phyloP scores from a whole-genome alignment of 352 stramenopile species.

The Halophytophthora batemanensis region DNA sequence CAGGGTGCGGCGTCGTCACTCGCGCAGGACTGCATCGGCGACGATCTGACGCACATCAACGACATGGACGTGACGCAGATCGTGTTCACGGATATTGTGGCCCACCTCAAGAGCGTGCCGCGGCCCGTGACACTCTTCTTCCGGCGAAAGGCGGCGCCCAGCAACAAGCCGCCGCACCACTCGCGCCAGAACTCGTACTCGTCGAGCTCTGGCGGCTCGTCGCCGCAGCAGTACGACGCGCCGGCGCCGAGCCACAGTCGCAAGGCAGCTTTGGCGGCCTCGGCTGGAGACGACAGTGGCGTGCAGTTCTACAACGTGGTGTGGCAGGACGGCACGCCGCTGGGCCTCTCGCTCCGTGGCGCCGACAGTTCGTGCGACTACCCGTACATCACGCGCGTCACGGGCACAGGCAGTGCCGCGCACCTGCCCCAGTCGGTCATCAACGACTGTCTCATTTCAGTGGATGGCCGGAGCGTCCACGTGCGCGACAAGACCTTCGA shows the following conservation, averaged over 20 bases:
- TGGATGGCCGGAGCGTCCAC: slow-evolving; percentile 80
- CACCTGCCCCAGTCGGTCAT: slow-evolving; percentile 74
- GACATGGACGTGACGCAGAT: slow-evolving; percentile 77
- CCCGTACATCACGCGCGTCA: slow-evolving; percentile 86
- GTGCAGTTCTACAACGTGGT: slow-evolving; percentile 82
- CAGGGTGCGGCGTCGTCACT: slow-evolving; percentile 69
- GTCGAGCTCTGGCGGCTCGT: slow-evolving; percentile 31
- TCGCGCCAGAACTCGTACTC: slow-evolving; percentile 33
- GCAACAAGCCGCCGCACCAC: slow-evolving; percentile 14
- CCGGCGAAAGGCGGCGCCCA: slow-evolving; percentile 31
- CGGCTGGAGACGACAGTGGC: slow-evolving; percentile 26
- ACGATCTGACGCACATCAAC: slow-evolving; percentile 85
- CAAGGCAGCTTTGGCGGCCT: slow-evolving; percentile 19
- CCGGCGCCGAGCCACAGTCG: slow-evolving; percentile 35
- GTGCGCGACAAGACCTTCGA: slow-evolving; percentile 82
- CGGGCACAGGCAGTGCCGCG: slow-evolving; percentile 72
- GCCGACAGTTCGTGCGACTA: slow-evolving; percentile 75
- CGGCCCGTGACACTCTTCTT: slow-evolving; percentile 82
- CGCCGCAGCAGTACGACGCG: slow-evolving; percentile 37
- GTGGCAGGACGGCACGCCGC: slow-evolving; percentile 72
- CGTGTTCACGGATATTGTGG: slow-evolving; percentile 75
- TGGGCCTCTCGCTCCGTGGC: slow-evolving; percentile 73
- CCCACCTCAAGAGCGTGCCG: slow-evolving; percentile 73
- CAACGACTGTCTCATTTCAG: slow-evolving; percentile 74
- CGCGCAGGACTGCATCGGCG: slow-evolving; percentile 76